A percentile compares a stretch with the other conserved stretches of the same genome.
Evolutionary conservation across 2,329 filamentous ascomycete species (phyloP).

Genomic region (Colletotrichum horii): DNA sequence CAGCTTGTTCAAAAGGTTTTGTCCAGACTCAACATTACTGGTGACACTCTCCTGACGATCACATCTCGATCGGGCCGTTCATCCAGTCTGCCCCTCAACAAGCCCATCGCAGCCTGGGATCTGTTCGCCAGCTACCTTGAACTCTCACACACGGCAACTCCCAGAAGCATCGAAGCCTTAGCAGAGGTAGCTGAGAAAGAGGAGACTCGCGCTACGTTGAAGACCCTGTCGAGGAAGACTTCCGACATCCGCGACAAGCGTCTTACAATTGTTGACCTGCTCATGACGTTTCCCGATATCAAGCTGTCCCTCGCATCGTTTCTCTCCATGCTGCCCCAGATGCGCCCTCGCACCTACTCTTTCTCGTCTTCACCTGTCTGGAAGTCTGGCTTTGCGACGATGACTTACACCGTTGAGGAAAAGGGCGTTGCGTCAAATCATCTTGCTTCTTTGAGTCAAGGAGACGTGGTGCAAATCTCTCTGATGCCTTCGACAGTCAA

Average conservation of each 20-base stretch:
- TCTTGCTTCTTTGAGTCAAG: conserved; percentile 43
- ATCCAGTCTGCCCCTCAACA: not conserved
- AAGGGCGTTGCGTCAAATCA: conserved; percentile 61
- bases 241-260: not conserved
- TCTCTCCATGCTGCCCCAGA: not conserved
- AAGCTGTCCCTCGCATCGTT: not conserved
- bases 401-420: conserved; percentile 73
- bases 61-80: not conserved
- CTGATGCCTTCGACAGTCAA: conserved; percentile 35
- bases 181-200: not conserved
- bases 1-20: not conserved
- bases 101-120: not conserved
- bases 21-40: not conserved
- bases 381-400: conserved; percentile 60
- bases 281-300: not conserved
- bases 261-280: not conserved
- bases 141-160: not conserved
- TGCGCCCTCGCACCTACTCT: conserved; percentile 39
- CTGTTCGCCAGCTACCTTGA: not conserved
- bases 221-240: not conserved
- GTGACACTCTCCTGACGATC: not conserved
- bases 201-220: not conserved
- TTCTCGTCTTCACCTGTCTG: conserved; percentile 77
- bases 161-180: not conserved
- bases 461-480: conserved; percentile 43